These are phyloP conservation scores for Sugiyamaella sp. DNA, from an alignment of 1,139 yeast genomes.

Conservation along the genomic window DNA sequence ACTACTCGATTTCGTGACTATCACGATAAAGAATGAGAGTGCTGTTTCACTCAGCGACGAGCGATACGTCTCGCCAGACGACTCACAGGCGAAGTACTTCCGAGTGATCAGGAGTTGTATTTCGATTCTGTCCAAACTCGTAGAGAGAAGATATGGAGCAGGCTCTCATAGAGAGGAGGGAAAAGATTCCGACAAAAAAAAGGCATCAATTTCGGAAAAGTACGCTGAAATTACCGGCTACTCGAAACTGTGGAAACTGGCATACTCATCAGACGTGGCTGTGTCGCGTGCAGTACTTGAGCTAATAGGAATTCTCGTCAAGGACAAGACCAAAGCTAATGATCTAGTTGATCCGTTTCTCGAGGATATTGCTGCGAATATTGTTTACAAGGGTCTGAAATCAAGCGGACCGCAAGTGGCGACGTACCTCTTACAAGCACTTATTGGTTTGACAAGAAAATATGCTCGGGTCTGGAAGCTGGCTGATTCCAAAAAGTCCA, in stretches of 20 bases:
- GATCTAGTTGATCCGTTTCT: slow-evolving; percentile 31
- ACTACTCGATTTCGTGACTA: slow-evolving; percentile 57
- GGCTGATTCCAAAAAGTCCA: slow-evolving; percentile 29
- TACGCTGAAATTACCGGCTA: slow-evolving; percentile 29
- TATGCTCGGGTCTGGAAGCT: slow-evolving; percentile 36
- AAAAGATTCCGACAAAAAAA: slow-evolving; percentile 13
- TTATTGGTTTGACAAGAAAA: slow-evolving; percentile 34
- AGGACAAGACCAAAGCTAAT: slow-evolving; percentile 19
- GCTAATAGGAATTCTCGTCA: slow-evolving; percentile 27
- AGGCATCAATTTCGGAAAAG: slow-evolving; percentile 14
- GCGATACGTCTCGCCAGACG: slow-evolving; percentile 68
- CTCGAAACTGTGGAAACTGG: slow-evolving; percentile 38
- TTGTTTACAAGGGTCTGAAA: slow-evolving; percentile 38
- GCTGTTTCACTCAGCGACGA: slow-evolving; percentile 72
- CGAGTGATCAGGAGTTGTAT: slow-evolving; percentile 60
- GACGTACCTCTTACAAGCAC: slow-evolving; percentile 37
- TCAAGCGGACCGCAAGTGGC: slow-evolving; percentile 35
- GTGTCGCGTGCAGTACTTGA: slow-evolving; percentile 33
- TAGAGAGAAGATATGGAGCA: slow-evolving; percentile 31
- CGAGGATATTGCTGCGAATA: slow-evolving; percentile 32
- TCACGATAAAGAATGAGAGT: slow-evolving; percentile 58
- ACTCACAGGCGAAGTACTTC: slow-evolving; percentile 65
- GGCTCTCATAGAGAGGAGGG: slow-evolving; percentile 1
- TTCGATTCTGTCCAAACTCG: slow-evolving; percentile 52
- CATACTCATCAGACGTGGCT: slow-evolving; percentile 32